Percentiles rank a stretch among this genome's conserved stretches.
Conservation (phyloP, 305 asterid species). For the Fraxinus floribunda region DNA sequence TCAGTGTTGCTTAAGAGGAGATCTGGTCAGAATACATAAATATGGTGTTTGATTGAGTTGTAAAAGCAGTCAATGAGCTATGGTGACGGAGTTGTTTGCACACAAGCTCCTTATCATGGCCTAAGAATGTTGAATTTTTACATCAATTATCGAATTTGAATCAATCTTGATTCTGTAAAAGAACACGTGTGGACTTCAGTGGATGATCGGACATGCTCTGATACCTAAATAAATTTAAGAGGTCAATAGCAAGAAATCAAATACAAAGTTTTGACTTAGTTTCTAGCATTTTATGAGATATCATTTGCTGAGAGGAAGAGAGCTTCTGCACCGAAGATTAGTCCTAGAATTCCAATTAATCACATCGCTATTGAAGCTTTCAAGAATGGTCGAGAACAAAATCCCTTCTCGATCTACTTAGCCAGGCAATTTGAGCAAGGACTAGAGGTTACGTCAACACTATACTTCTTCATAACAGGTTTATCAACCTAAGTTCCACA, state of each 20-base stretch:
- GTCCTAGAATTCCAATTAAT: background rate
- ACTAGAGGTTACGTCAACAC: background rate
- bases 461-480: background rate
- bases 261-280: background rate
- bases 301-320: background rate
- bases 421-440: background rate
- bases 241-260: background rate
- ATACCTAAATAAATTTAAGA: background rate
- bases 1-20: constrained; percentile 57
- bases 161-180: background rate
- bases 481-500: background rate
- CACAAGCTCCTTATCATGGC: background rate
- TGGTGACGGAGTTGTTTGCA: background rate
- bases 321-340: background rate
- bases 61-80: background rate
- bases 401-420: background rate
- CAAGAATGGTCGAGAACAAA: background rate
- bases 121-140: background rate
- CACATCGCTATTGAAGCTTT: background rate
- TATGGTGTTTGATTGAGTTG: background rate
- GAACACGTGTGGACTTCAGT: background rate
- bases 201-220: background rate
- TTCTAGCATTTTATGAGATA: background rate
- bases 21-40: background rate
- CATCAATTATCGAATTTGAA: background rate